A percentile compares a stretch with the other conserved stretches of the same genome.
phyloP scores from a whole-genome alignment of 2,329 filamentous ascomycete genomes.

The Apiospora saccharicola region DNA sequence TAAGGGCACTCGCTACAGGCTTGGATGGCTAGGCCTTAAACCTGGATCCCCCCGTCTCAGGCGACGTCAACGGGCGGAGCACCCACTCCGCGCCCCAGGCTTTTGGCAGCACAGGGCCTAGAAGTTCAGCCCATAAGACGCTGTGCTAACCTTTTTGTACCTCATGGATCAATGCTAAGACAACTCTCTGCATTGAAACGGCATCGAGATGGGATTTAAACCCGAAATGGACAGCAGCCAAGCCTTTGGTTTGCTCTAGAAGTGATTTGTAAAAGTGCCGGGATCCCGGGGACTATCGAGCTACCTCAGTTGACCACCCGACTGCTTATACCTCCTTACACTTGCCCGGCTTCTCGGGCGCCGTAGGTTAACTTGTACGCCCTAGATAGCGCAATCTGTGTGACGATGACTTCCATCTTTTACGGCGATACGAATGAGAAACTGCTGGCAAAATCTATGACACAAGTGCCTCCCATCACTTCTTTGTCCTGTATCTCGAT shows the following conservation, averaged over 20 bases:
- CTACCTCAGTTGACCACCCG: neutral
- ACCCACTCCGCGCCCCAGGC: neutral
- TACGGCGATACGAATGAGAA: neutral
- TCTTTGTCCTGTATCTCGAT: neutral
- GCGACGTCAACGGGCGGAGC: slow-evolving; percentile 18
- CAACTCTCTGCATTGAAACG: neutral
- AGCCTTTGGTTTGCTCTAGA: neutral
- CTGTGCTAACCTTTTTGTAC: neutral
- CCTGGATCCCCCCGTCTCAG: slow-evolving; percentile 7
- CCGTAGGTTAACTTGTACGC: neutral
- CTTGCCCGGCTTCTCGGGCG: too few species aligned
- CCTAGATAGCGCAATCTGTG: neutral
- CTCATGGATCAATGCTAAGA: slow-evolving; percentile 2
- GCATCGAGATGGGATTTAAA: neutral
- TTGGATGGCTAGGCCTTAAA: neutral
- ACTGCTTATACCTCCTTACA: neutral
- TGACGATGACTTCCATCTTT: neutral
- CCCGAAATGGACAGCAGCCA: neutral
- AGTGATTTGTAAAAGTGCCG: neutral
- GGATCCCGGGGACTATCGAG: neutral
- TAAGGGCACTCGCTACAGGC: neutral
- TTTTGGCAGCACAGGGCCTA: neutral
- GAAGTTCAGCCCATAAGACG: neutral
- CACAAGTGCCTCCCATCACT: neutral
- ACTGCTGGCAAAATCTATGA: neutral